Evolutionary conservation across 768 basidiomycete species (phyloP).

Genomic region (Boletus fagicola): DNA sequence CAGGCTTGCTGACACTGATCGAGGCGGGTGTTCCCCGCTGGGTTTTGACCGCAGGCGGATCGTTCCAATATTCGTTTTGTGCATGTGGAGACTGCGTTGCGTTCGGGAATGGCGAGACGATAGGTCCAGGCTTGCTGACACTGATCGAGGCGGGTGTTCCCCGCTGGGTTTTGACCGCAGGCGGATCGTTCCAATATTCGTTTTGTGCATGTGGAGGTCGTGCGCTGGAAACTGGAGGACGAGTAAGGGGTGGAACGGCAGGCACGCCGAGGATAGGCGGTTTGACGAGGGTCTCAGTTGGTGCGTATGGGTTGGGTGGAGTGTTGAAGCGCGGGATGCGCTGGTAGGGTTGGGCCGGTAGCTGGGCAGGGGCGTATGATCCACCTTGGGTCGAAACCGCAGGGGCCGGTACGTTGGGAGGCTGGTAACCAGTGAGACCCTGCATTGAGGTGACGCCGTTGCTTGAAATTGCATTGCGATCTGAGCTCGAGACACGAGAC

Average conservation of each 20-base stretch:
- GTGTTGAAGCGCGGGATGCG: not conserved
- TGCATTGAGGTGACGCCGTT: conserved; percentile 24
- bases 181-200: conserved; percentile 93
- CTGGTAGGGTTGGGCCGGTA: conserved; percentile 27
- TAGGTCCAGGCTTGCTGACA: conserved; percentile 61
- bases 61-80: conserved; percentile 89
- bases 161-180: conserved; percentile 41
- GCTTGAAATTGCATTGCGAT: conserved; percentile 26
- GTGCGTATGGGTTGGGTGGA: conserved; percentile 8
- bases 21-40: conserved; percentile 53
- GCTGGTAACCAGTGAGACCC: not conserved
- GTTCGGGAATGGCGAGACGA: conserved; percentile 89
- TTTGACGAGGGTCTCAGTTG: conserved; percentile 34
- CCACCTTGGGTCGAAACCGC: conserved; percentile 22
- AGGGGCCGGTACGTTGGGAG: conserved; percentile 33
- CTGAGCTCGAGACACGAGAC: conserved; percentile 29
- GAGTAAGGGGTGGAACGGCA: conserved; percentile 41
- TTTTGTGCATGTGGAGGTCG: conserved; percentile 66
- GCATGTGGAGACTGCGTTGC: conserved; percentile 61
- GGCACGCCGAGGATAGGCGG: conserved; percentile 41
- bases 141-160: conserved; percentile 52
- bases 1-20: conserved; percentile 50
- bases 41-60: conserved; percentile 57
- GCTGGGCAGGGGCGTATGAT: conserved; percentile 17
- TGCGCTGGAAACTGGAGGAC: conserved; percentile 42